Percentiles rank a stretch among this genome's conserved stretches.
phyloP scores from a whole-genome alignment of 2,329 filamentous ascomycete species.

The Arthrobotrys sinensis region DNA sequence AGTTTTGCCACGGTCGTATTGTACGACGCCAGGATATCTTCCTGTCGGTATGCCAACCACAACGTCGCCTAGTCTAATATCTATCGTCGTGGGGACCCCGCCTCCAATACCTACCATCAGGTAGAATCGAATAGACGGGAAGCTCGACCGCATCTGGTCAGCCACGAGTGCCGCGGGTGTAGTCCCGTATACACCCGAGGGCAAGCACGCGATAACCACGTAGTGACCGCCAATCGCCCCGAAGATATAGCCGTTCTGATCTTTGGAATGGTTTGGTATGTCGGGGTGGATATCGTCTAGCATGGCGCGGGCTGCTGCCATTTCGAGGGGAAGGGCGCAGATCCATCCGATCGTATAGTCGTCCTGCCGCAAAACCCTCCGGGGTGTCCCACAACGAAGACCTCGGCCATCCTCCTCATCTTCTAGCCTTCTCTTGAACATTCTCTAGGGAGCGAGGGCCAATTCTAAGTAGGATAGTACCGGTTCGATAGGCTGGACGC shows the following conservation, averaged over 20 bases:
- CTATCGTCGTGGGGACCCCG: constrained; percentile 9
- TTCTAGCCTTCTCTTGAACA: constrained; percentile 3
- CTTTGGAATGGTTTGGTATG: constrained; percentile 12
- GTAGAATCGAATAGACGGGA: constrained; percentile 25
- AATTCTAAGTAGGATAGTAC: too few relatives aligned
- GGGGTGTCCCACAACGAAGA: not conserved
- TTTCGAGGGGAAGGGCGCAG: constrained; percentile 26
- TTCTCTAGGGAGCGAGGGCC: not conserved
- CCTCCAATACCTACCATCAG: constrained; percentile 53
- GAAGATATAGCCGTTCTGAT: constrained; percentile 32
- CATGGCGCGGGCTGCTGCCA: constrained; percentile 33
- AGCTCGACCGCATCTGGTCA: constrained; percentile 31
- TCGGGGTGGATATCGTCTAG: constrained; percentile 26
- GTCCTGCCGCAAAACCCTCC: constrained; percentile 5
- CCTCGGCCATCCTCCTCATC: not conserved
- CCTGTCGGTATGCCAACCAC: constrained; percentile 35
- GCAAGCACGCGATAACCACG: constrained; percentile 38
- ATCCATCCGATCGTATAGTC: constrained; percentile 53
- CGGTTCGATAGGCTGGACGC: too few relatives aligned
- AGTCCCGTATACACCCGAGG: not conserved
- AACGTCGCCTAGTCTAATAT: constrained; percentile 51
- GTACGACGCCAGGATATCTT: constrained; percentile 19
- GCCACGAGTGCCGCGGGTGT: constrained; percentile 10
- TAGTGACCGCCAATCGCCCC: constrained; percentile 33
- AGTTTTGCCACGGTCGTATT: constrained; percentile 41